A percentile compares a stretch with the other conserved stretches of the same genome.
Evolutionary conservation across 2,329 filamentous ascomycete genomes (phyloP).

Genomic region (Alternaria incomplexa): DNA sequence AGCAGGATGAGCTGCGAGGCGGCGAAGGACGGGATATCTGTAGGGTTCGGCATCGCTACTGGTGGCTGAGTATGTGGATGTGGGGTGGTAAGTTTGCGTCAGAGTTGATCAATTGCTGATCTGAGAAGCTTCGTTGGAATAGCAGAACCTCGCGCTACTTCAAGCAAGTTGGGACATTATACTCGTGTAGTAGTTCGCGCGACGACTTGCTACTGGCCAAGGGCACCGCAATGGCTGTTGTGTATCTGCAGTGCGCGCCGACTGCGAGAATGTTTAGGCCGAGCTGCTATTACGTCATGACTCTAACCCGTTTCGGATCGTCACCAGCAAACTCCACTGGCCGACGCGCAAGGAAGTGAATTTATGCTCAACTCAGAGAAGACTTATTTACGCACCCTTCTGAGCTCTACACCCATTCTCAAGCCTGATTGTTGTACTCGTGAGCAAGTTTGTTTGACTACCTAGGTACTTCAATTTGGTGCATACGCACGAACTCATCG

Average conservation of each 20-base stretch:
- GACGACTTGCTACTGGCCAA: neutral
- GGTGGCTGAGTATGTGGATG: neutral
- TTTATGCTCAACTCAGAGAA: neutral
- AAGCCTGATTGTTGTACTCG: neutral
- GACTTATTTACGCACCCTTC: neutral
- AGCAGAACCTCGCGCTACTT: neutral
- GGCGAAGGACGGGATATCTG: constrained; percentile 72
- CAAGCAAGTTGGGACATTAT: neutral
- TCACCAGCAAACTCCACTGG: neutral
- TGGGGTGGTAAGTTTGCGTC: neutral
- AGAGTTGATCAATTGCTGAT: neutral
- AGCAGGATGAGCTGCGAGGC: constrained; percentile 73
- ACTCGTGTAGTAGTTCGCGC: neutral
- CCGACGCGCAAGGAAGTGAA: neutral
- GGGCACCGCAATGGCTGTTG: neutral
- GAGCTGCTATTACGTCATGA: neutral
- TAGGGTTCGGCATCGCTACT: constrained; percentile 33
- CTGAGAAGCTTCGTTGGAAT: neutral
- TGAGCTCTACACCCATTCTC: neutral
- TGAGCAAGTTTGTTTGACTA: neutral
- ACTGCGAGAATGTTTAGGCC: neutral
- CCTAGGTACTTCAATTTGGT: neutral
- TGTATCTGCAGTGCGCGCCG: neutral
- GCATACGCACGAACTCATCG: neutral
- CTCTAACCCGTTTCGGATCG: neutral